Evolutionary conservation across 2,329 filamentous ascomycete species (phyloP).

Genomic region (Xylaria sp.): DNA sequence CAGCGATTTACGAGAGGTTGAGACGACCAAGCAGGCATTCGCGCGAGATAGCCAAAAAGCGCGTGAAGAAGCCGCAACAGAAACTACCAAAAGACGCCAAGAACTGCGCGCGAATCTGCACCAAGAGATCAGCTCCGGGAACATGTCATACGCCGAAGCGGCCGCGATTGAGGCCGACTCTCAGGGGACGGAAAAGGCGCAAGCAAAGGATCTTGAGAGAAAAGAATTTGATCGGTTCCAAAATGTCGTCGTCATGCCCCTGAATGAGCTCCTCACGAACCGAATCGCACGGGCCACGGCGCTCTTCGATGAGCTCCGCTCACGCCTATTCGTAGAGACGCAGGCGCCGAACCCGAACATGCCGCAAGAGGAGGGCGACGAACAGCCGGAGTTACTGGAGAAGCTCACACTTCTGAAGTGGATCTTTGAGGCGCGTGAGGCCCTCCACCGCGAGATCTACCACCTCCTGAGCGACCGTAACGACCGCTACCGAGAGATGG

Average conservation of each 20-base stretch:
- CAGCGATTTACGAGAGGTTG: conserved; percentile 67
- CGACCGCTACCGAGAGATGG: conserved; percentile 76
- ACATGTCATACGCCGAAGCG: conserved; percentile 76
- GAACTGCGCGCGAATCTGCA: conserved; percentile 71
- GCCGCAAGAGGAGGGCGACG: conserved; percentile 90
- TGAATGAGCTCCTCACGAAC: conserved; percentile 72
- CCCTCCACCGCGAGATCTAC: conserved; percentile 77
- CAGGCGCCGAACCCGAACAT: conserved; percentile 68
- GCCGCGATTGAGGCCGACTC: conserved; percentile 75
- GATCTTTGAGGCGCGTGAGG: conserved; percentile 92
- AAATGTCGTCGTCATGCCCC: conserved; percentile 71
- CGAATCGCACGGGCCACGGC: conserved; percentile 68
- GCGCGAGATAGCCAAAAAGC: conserved; percentile 51
- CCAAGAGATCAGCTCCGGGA: conserved; percentile 69
- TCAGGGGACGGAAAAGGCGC: conserved; percentile 61
- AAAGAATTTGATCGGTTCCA: conserved; percentile 82
- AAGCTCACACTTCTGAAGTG: conserved; percentile 93
- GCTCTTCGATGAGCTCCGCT: conserved; percentile 71
- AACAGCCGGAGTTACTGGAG: conserved; percentile 87
- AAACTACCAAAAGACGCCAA: conserved; percentile 50
- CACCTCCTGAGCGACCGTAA: conserved; percentile 81
- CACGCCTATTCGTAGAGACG: conserved; percentile 66
- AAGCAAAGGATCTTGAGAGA: conserved; percentile 68
- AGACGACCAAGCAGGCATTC: conserved; percentile 61
- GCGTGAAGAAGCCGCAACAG: conserved; percentile 49